These are phyloP conservation scores for Penicillium ochrochloron DNA, from an alignment of 495 filamentous ascomycete genomes.

Conservation along the genomic window DNA sequence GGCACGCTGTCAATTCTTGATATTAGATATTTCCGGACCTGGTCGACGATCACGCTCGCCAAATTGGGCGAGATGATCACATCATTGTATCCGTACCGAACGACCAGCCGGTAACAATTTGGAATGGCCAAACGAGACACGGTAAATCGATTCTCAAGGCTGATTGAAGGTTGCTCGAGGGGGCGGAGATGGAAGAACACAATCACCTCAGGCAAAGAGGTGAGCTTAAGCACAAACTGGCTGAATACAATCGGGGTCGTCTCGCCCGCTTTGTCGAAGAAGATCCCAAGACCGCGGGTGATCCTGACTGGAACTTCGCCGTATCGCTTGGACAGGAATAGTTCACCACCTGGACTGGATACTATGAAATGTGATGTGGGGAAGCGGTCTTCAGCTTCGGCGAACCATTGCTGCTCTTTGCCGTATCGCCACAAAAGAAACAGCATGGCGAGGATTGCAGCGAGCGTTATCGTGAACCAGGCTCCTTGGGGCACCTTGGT, in stretches of 20 bases:
- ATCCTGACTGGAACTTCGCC: conserved; percentile 35
- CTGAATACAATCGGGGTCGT: conserved; percentile 63
- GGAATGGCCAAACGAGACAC: conserved; percentile 54
- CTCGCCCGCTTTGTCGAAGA: conserved; percentile 67
- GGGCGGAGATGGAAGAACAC: conserved; percentile 69
- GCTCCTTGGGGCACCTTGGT: conserved; percentile 73
- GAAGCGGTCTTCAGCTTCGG: conserved; percentile 60
- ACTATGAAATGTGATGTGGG: conserved; percentile 45
- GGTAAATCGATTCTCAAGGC: conserved; percentile 52
- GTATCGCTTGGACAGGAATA: conserved; percentile 21
- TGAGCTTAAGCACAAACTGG: conserved; percentile 67
- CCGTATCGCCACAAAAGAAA: conserved; percentile 76
- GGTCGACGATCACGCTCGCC: conserved; percentile 60
- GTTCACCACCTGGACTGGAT: conserved; percentile 11
- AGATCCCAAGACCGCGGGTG: conserved; percentile 62
- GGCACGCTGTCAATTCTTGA: conserved; percentile 38
- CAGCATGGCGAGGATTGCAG: conserved; percentile 58
- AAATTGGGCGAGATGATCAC: conserved; percentile 66
- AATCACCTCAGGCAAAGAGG: conserved; percentile 57
- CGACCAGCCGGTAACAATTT: conserved; percentile 66
- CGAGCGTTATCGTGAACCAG: conserved; percentile 74
- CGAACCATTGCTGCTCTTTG: conserved; percentile 73
- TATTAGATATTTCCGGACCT: conserved; percentile 53
- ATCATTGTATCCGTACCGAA: conserved; percentile 74
- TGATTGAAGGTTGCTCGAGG: conserved; percentile 45